Evolutionary conservation across 495 filamentous ascomycete species (phyloP).

Genomic region (Hyaloscypha bicolor): DNA sequence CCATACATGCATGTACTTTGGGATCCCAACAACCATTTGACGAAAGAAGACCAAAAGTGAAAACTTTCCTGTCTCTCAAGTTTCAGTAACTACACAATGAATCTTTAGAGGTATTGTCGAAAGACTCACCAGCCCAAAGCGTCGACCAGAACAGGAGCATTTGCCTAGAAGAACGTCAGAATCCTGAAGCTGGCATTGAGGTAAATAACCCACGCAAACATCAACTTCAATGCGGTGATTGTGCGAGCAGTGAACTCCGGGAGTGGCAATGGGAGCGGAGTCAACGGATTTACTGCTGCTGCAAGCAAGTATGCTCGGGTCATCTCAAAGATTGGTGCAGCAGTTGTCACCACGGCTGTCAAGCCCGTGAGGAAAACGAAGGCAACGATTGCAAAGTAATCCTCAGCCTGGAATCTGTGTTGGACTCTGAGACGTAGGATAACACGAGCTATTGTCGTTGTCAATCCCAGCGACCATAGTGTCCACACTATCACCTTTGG

Average conservation of each 20-base stretch:
- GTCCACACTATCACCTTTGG: slow-evolving; percentile 20
- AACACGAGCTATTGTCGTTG: slow-evolving; percentile 11
- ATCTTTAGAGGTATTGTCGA: not conserved
- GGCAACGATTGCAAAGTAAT: slow-evolving; percentile 19
- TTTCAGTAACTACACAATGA: not conserved
- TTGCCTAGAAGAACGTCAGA: slow-evolving; percentile 12
- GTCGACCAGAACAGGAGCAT: slow-evolving; percentile 30
- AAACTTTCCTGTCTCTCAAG: slow-evolving; percentile 18
- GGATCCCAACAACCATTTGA: slow-evolving; percentile 20
- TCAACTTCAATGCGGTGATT: slow-evolving; percentile 26
- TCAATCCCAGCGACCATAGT: slow-evolving; percentile 18
- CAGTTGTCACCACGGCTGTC: slow-evolving; percentile 11
- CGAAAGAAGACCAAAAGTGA: slow-evolving; percentile 29
- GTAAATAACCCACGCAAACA: slow-evolving; percentile 22
- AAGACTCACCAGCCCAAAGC: slow-evolving; percentile 26
- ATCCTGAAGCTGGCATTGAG: no score
- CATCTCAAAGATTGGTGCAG: slow-evolving; percentile 16
- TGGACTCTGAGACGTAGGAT: slow-evolving; percentile 19
- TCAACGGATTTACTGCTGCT: slow-evolving; percentile 14
- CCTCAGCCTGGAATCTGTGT: slow-evolving; percentile 15
- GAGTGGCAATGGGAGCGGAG: slow-evolving; percentile 17
- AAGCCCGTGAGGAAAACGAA: slow-evolving; percentile 17
- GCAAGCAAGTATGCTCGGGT: slow-evolving; percentile 12
- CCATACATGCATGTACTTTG: slow-evolving; percentile 28
- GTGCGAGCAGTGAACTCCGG: slow-evolving; percentile 15